These are phyloP conservation scores for Albophoma yamanashiensis DNA, from an alignment of 2,329 filamentous ascomycete species.

Conservation along the genomic window DNA sequence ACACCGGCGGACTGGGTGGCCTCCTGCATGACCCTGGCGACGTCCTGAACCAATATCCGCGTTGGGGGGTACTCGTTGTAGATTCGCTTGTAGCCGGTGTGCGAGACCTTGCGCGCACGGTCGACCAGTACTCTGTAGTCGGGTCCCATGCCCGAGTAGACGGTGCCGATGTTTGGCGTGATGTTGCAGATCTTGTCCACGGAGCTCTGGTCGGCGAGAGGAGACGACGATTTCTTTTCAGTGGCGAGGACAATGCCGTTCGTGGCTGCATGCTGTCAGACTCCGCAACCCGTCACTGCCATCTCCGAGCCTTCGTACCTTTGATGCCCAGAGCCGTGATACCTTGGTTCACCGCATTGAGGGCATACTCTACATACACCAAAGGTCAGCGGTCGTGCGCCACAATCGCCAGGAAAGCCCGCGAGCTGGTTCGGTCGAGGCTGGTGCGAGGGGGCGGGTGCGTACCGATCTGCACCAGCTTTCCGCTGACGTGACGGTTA, in stretches of 20 bases:
- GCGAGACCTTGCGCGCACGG: slow-evolving; percentile 94
- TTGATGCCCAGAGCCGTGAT: slow-evolving; percentile 98
- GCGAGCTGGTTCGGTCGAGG: neutral
- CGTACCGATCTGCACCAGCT: slow-evolving; percentile 92
- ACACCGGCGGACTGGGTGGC: slow-evolving; percentile 97
- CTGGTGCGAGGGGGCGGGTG: neutral
- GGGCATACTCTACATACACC: slow-evolving; percentile 73
- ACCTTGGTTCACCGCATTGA: slow-evolving; percentile 98
- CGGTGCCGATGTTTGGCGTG: slow-evolving; percentile 98
- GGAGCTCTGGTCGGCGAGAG: slow-evolving; percentile 88
- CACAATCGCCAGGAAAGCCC: neutral
- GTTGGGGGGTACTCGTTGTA: slow-evolving; percentile 99
- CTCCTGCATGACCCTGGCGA: slow-evolving; percentile 96
- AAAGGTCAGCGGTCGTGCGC: slow-evolving; percentile 1
- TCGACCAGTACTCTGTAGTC: slow-evolving; percentile 97
- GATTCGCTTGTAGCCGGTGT: slow-evolving; percentile 98
- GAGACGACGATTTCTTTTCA: slow-evolving; percentile 98
- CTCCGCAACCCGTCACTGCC: neutral
- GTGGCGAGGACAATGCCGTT: slow-evolving; percentile 98
- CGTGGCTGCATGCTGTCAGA: slow-evolving; percentile 53
- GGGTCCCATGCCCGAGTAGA: slow-evolving; percentile 97
- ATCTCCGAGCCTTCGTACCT: slow-evolving; percentile 42
- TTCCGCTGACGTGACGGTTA: slow-evolving; percentile 61
- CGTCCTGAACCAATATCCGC: slow-evolving; percentile 96
- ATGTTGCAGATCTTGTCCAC: slow-evolving; percentile 96